Evolutionary conservation across 192 early-diverging fungal genomes (phyloP), one percentile per base, ranked within the genome.

Genomic region (Allomyces javanicus): DNA sequence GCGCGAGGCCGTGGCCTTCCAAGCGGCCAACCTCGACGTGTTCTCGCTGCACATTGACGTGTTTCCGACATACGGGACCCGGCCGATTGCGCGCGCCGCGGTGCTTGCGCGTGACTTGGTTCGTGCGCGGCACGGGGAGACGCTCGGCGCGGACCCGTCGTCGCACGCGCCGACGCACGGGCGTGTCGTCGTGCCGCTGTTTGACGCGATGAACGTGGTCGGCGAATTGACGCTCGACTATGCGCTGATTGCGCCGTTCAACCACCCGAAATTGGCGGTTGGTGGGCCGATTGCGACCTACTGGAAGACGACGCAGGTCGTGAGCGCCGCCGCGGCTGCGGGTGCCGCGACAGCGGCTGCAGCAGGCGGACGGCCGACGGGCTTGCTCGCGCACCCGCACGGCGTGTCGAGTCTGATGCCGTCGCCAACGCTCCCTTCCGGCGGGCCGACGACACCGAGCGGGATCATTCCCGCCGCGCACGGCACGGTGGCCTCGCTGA

Each of bases 281-380:
- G 96, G 93, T 22, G 96, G 96, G 23, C 87, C 87, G 45, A 88
- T 97, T 23, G 93, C 95, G 71, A 99, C 96, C 0, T 99, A 99
- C 74, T 99, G 96, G 96, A 99, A 97, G 79, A 89, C 92, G 7
- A 94, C 92, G 11, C 89, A 89, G 69, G 86, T 90, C 22, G 70
- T 84, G 19, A 67, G 71, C 12, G 75, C 79, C 3, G 64, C 40
- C 11, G 63, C 72, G 25, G 62, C 61, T 24, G 63, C 66, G 26
- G 66, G 71, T n/a, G 71, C 75, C 17, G 40, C 74, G 11, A 63
- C 69, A 9, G 64, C 73, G 0, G 70, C 73, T 26, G 64, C 74
- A 14, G 63, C 74, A 0, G 68, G 68, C 6, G 58, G 65, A n/a
- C 66, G 68, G 1, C 71, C 67, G 7, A 65, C 68, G 22, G 67